Evolutionary conservation across 2,329 filamentous ascomycete genomes (phyloP).

Genomic region (Ceratocystis ficicola): DNA sequence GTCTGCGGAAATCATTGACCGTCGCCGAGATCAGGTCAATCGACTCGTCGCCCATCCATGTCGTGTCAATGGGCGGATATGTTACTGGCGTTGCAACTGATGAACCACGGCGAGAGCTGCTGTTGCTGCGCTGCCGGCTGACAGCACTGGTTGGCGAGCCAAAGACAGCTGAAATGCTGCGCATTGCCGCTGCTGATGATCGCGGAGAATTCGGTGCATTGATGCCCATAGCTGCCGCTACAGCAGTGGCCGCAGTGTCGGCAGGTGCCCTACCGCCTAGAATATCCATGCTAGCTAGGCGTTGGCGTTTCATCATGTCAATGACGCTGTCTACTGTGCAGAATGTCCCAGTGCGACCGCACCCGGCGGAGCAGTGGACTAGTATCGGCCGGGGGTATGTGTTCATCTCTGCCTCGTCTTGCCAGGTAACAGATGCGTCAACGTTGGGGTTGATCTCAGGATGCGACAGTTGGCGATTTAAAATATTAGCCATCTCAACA

Average conservation of each 20-base stretch:
- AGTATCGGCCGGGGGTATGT: conserved; percentile 55
- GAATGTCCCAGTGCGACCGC: conserved; percentile 89
- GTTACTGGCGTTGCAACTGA: conserved; percentile 6
- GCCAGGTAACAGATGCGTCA: conserved; percentile 29
- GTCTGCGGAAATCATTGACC: conserved; percentile 78
- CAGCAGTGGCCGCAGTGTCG: conserved; percentile 33
- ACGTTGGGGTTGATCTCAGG: conserved; percentile 31
- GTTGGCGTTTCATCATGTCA: conserved; percentile 90
- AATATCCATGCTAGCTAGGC: conserved; percentile 29
- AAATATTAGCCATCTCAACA: conserved; percentile 75
- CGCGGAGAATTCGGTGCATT: conserved; percentile 14
- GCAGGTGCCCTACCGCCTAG: conserved; percentile 26
- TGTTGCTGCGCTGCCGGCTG: conserved; percentile 15
- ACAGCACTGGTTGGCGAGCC: not conserved
- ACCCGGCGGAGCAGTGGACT: conserved; percentile 92
- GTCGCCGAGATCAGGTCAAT: conserved; percentile 74
- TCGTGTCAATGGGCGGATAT: conserved; percentile 34
- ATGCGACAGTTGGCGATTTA: conserved; percentile 47
- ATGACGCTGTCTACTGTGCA: conserved; percentile 94
- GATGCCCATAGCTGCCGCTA: conserved; percentile 8
- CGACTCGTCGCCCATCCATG: conserved; percentile 58
- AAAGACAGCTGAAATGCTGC: conserved; percentile 14
- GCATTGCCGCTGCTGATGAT: not conserved
- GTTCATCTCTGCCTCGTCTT: conserved; percentile 48
- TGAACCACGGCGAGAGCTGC: conserved; percentile 21